These are phyloP conservation scores for Arthrocladium fulminans DNA, from an alignment of 2,329 filamentous ascomycete species.

Conservation along the genomic window DNA sequence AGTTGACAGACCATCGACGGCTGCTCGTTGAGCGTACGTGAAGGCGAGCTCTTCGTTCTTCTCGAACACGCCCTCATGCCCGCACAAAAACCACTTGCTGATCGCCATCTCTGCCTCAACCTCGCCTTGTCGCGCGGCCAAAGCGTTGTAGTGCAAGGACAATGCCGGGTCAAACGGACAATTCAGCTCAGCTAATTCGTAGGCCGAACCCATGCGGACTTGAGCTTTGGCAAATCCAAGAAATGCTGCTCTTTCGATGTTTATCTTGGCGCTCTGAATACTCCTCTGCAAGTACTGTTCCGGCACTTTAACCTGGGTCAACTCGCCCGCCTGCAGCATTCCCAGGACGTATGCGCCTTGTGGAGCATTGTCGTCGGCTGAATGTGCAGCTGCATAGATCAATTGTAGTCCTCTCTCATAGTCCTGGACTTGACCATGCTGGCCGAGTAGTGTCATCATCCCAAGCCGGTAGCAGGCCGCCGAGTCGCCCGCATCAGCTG, in stretches of 20 bases:
- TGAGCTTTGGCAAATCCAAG: slow-evolving; percentile 94
- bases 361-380: slow-evolving; percentile 89
- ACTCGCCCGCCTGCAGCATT: slow-evolving; percentile 82
- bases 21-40: slow-evolving; percentile 80
- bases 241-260: slow-evolving; percentile 94
- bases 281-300: slow-evolving; percentile 62
- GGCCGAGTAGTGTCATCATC: slow-evolving; percentile 94
- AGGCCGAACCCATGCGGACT: slow-evolving; percentile 91
- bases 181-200: slow-evolving; percentile 84
- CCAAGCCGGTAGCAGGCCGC: slow-evolving; percentile 82
- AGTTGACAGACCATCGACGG: slow-evolving; percentile 69
- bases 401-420: slow-evolving; percentile 68
- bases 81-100: slow-evolving; percentile 97
- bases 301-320: slow-evolving; percentile 82
- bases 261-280: slow-evolving; percentile 64
- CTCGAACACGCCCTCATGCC: slow-evolving; percentile 80
- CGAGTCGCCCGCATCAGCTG: slow-evolving; percentile 72
- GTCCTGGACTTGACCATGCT: slow-evolving; percentile 83
- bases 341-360: slow-evolving; percentile 93
- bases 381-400: slow-evolving; percentile 73
- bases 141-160: slow-evolving; percentile 89
- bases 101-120: slow-evolving; percentile 90
- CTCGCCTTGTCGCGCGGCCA: slow-evolving; percentile 86
- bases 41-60: slow-evolving; percentile 95
- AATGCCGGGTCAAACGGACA: slow-evolving; percentile 92